phyloP scores from a whole-genome alignment of 1,139 yeast genomes.

The Yamadazyma songkhlaensis region DNA sequence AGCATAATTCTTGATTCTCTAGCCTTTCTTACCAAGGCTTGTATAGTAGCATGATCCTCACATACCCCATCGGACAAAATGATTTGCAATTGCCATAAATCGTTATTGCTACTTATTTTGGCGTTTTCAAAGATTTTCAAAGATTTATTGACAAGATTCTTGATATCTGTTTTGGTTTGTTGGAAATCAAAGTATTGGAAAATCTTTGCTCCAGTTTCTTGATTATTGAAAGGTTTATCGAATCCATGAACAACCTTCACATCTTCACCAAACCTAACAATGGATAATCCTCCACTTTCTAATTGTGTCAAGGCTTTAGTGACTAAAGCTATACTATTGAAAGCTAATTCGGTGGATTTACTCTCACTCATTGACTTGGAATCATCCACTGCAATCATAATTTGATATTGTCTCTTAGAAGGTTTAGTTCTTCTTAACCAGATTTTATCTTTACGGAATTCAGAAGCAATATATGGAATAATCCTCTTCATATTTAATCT shows the following conservation, averaged over 20 bases:
- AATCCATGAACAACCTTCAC: conserved; percentile 88
- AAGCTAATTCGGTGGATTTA: conserved; percentile 83
- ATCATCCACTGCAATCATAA: conserved; percentile 96
- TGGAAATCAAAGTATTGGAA: conserved; percentile 91
- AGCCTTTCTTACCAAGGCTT: conserved; percentile 84
- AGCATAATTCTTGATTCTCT: conserved; percentile 91
- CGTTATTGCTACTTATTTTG: conserved; percentile 51
- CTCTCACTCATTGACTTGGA: conserved; percentile 98
- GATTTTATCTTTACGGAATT: conserved; percentile 95
- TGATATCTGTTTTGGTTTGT: conserved; percentile 83
- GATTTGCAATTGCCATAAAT: conserved; percentile 91
- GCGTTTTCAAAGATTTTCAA: conserved; percentile 75
- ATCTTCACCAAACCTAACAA: conserved; percentile 87
- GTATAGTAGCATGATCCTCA: conserved; percentile 84
- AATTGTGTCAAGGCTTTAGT: conserved; percentile 91
- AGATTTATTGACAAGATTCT: conserved; percentile 67
- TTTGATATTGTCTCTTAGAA: conserved; percentile 93
- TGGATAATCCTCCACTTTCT: conserved; percentile 90
- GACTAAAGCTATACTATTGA: conserved; percentile 91
- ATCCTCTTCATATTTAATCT: conserved; percentile 96
- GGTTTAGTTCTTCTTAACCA: conserved; percentile 99
- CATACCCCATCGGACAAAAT: conserved; percentile 95
- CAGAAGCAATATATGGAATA: conserved; percentile 96
- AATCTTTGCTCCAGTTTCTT: conserved; percentile 78
- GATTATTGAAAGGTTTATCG: conserved; percentile 71